Percentiles rank a stretch among this genome's conserved stretches.
Conservation (phyloP, 345 rosid species). For the Pseudoturritis turrita region DNA sequence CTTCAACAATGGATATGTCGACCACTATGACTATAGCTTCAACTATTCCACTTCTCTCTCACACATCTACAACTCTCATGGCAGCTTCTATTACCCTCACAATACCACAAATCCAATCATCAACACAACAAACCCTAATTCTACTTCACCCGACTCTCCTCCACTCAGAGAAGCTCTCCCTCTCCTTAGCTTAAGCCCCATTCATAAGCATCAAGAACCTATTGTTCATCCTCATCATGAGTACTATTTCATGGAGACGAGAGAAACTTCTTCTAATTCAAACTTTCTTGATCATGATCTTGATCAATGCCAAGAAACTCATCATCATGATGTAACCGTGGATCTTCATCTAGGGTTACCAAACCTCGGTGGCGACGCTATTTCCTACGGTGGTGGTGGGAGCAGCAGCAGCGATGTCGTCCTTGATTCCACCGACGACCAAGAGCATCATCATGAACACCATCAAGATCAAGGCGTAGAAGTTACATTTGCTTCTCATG, state of each 20-base stretch:
- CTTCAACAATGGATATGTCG: constrained; percentile 47
- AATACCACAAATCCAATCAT: constrained; percentile 25
- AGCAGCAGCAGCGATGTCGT: constrained; percentile 23
- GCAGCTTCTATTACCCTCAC: constrained; percentile 27
- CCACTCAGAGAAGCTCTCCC: constrained; percentile 88
- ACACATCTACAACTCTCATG: constrained; percentile 28
- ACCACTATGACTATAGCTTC: constrained; percentile 37
- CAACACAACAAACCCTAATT: constrained; percentile 21
- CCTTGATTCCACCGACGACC: constrained; percentile 16
- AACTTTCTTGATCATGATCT: constrained; percentile 28
- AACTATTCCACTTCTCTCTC: constrained; percentile 38
- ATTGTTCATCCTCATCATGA: constrained; percentile 29
- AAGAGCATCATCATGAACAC: constrained; percentile 25
- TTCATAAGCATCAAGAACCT: constrained; percentile 42
- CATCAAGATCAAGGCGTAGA: constrained; percentile 45
- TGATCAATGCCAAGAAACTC: constrained; percentile 35
- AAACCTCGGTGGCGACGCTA: constrained; percentile 25
- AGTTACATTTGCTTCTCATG: constrained; percentile 34
- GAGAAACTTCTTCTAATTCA: constrained; percentile 20
- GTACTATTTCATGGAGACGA: constrained; percentile 36
- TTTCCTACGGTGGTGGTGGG: constrained; percentile 27
- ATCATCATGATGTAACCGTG: constrained; percentile 46
- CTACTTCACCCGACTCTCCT: constrained; percentile 48
- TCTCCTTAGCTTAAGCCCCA: constrained; percentile 72
- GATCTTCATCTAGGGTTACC: constrained; percentile 89